These are phyloP conservation scores for Globisporangium spiculum DNA, from an alignment of 352 stramenopile genomes.

Conservation along the genomic window DNA sequence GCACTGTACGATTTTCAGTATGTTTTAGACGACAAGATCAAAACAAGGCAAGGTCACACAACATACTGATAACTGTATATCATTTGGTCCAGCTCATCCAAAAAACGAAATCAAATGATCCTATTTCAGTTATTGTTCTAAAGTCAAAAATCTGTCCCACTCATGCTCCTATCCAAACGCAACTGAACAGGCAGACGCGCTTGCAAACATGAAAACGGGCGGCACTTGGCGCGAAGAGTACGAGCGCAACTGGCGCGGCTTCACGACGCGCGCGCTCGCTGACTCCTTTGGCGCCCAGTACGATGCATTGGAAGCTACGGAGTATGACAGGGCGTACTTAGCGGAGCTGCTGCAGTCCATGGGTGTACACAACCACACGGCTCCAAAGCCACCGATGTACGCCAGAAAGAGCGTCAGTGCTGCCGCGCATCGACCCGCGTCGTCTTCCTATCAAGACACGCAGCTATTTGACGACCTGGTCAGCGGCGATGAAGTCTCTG, in stretches of 20 bases:
- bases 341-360: constrained; percentile 31
- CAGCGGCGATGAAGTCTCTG: background rate
- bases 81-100: no score
- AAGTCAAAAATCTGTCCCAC: background rate
- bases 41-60: no score
- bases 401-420: background rate
- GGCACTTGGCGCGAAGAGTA: constrained; percentile 61
- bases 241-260: constrained; percentile 55
- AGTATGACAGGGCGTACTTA: constrained; percentile 37
- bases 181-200: constrained; percentile 19
- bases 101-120: no score
- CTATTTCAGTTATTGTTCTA: background rate
- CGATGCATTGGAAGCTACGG: constrained; percentile 22
- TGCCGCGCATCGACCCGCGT: background rate
- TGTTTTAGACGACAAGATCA: no score
- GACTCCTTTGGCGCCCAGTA: constrained; percentile 33
- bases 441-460: constrained; percentile 2
- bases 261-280: constrained; percentile 32
- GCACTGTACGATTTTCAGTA: no score
- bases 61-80: no score
- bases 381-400: background rate
- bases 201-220: constrained; percentile 18
- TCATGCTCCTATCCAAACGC: constrained; percentile 11
- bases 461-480: constrained; percentile 10
- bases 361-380: constrained; percentile 16